phyloP scores from a whole-genome alignment of 805 yeast species.

The Yarrowia deformans region DNA sequence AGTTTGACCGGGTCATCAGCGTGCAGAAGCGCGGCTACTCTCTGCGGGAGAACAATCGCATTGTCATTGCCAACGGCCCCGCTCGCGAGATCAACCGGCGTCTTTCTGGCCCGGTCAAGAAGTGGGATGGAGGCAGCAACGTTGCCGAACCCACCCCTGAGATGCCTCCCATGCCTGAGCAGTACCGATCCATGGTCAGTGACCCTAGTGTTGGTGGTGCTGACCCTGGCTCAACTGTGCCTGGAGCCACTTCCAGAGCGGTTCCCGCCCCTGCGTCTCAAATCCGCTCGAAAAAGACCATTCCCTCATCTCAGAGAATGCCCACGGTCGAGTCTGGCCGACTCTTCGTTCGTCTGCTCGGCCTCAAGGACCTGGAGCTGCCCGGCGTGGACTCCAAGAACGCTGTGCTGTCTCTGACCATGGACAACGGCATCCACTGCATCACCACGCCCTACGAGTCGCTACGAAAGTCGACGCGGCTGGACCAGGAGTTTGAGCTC shows the following conservation, averaged over 20 bases:
- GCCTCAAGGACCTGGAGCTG: conserved; percentile 51
- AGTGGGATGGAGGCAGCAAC: conserved; percentile 22
- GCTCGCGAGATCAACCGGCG: conserved; percentile 23
- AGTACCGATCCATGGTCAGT: conserved; percentile 23
- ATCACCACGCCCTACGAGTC: conserved; percentile 65
- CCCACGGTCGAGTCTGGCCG: conserved; percentile 43
- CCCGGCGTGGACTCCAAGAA: conserved; percentile 55
- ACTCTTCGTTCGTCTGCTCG: conserved; percentile 44
- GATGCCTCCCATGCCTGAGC: conserved; percentile 28
- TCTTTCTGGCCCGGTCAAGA: conserved; percentile 23
- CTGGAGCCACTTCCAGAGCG: not conserved
- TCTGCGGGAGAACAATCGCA: conserved; percentile 43
- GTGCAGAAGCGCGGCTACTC: conserved; percentile 45
- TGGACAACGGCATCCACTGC: conserved; percentile 83
- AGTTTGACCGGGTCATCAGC: conserved; percentile 44
- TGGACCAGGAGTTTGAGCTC: conserved; percentile 82
- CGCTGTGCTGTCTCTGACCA: conserved; percentile 57
- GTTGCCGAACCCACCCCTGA: conserved; percentile 20
- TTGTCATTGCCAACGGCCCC: conserved; percentile 44
- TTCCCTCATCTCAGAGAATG: conserved; percentile 37
- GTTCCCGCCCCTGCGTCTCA: conserved; percentile 8
- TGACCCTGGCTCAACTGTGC: not conserved
- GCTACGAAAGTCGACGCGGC: conserved; percentile 45
- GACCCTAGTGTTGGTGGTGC: not conserved
- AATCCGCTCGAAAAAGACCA: conserved; percentile 11